Percentiles rank a stretch among this genome's conserved stretches.
phyloP scores from a whole-genome alignment of 352 stramenopile genomes.

The Globisporangium cystogenes region DNA sequence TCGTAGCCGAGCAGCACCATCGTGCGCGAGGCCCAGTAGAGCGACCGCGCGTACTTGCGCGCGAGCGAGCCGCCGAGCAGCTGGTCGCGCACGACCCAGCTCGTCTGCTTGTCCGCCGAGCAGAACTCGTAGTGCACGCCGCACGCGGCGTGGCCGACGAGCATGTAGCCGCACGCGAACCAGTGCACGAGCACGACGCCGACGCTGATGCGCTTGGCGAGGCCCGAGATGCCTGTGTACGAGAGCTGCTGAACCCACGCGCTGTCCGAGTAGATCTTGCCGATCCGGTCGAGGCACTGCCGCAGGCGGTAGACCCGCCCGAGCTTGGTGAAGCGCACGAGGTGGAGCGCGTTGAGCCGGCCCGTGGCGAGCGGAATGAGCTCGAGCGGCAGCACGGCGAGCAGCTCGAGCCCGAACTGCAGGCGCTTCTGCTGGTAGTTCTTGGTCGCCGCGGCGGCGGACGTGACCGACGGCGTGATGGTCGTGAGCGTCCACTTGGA shows the following conservation, averaged over 20 bases:
- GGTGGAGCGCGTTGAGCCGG: slow-evolving; percentile 48
- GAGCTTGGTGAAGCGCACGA: slow-evolving; percentile 57
- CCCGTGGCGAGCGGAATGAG: slow-evolving; percentile 28
- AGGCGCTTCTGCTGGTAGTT: slow-evolving; percentile 21
- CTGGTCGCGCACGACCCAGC: slow-evolving; percentile 52
- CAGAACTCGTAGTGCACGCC: slow-evolving; percentile 49
- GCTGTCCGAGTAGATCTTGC: slow-evolving; percentile 44
- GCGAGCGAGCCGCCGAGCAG: slow-evolving; percentile 30
- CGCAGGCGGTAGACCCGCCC: slow-evolving; percentile 42
- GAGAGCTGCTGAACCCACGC: slow-evolving; percentile 42
- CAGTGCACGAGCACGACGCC: slow-evolving; percentile 40
- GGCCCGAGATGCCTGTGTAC: slow-evolving; percentile 47
- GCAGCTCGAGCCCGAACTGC: slow-evolving; percentile 42
- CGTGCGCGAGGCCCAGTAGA: slow-evolving; percentile 59
- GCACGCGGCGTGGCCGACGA: slow-evolving; percentile 53
- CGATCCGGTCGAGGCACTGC: slow-evolving; percentile 30
- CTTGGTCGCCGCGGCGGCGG: slow-evolving; percentile 13
- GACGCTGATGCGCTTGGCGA: slow-evolving; percentile 34
- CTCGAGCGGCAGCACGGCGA: slow-evolving; percentile 49
- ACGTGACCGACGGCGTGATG: slow-evolving; percentile 16
- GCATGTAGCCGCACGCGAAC: slow-evolving; percentile 64
- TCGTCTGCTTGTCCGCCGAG: slow-evolving; percentile 32
- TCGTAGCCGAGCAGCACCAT: slow-evolving; percentile 60
- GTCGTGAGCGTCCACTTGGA: slow-evolving; percentile 47
- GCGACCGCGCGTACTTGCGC: slow-evolving; percentile 46